These are phyloP conservation scores for Rhododendron molle DNA, from an alignment of 148 eudicot genomes.

Conservation along the genomic window DNA sequence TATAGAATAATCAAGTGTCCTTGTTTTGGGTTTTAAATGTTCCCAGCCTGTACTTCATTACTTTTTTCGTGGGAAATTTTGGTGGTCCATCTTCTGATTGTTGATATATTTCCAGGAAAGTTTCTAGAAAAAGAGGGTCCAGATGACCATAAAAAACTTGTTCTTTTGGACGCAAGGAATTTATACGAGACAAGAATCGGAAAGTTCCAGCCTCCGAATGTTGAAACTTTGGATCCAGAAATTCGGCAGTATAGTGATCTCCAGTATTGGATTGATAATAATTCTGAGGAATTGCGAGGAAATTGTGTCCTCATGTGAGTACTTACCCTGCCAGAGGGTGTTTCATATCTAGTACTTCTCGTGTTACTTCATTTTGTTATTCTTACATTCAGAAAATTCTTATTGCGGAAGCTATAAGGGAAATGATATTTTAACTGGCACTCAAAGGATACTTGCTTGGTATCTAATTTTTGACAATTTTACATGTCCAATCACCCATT, in stretches of 20 bases:
- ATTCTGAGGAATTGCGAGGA: slow-evolving; percentile 66
- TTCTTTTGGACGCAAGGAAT: slow-evolving; percentile 91
- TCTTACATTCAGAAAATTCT: not conserved
- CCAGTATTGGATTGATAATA: slow-evolving; percentile 86
- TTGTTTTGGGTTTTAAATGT: not conserved
- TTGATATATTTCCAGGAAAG: slow-evolving; percentile 39
- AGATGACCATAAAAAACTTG: slow-evolving; percentile 38
- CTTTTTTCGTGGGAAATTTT: not conserved
- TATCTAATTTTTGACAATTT: not conserved
- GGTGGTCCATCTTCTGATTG: not conserved
- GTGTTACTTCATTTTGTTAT: not conserved
- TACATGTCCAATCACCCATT: not conserved
- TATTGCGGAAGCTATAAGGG: not conserved
- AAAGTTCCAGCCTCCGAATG: slow-evolving; percentile 66
- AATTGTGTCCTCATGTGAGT: slow-evolving; percentile 82
- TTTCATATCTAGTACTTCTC: not conserved
- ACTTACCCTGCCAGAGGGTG: not conserved
- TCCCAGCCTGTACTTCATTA: not conserved
- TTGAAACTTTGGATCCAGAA: slow-evolving; percentile 85
- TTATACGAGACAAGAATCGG: slow-evolving; percentile 97
- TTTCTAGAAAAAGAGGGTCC: slow-evolving; percentile 32
- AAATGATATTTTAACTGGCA: not conserved
- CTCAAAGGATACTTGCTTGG: not conserved
- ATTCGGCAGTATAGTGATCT: slow-evolving; percentile 94
- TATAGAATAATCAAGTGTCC: not conserved